Percentiles rank a stretch among this genome's conserved stretches.
Conservation (phyloP, 495 filamentous ascomycete genomes). For the Aspergillus heteromorphus region DNA sequence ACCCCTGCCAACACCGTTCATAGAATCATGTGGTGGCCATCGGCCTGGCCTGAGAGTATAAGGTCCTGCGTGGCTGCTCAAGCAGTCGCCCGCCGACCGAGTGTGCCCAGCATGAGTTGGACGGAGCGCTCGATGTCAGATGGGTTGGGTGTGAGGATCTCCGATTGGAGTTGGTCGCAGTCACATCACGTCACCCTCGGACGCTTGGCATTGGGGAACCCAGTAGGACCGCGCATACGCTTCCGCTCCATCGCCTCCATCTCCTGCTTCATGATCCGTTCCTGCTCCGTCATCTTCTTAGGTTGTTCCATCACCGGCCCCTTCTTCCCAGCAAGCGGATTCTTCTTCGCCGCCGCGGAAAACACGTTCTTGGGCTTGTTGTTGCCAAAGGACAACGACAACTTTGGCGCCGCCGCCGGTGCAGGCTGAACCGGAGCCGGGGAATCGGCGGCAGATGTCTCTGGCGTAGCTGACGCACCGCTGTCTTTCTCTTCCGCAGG, state of each 20-base stretch:
- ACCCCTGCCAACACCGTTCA: too few species aligned
- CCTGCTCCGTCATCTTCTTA: conserved; percentile 80
- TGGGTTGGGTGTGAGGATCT: too few species aligned
- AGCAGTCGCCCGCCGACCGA: not conserved
- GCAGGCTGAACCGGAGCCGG: conserved; percentile 17
- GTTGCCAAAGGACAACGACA: conserved; percentile 54
- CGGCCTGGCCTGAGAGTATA: too few species aligned
- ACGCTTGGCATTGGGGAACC: conserved; percentile 31
- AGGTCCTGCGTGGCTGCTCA: too few species aligned
- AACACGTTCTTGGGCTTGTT: conserved; percentile 76
- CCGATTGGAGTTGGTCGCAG: not conserved
- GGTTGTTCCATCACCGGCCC: conserved; percentile 53
- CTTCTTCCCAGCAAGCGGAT: conserved; percentile 60
- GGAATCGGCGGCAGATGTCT: conserved; percentile 16
- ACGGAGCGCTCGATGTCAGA: too few species aligned
- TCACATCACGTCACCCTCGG: conserved; percentile 26
- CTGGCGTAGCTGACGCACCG: conserved; percentile 13
- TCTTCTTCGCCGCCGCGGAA: conserved; percentile 58
- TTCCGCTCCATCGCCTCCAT: conserved; percentile 66
- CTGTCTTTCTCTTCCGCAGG: conserved; percentile 14
- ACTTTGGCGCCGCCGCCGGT: conserved; percentile 31
- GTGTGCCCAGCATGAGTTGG: too few species aligned
- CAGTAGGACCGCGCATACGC: conserved; percentile 35
- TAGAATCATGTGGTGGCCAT: too few species aligned
- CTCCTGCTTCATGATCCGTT: conserved; percentile 86